Conservation (phyloP, 176 grass and related monocot species). For the Tillandsia fasciculata region DNA sequence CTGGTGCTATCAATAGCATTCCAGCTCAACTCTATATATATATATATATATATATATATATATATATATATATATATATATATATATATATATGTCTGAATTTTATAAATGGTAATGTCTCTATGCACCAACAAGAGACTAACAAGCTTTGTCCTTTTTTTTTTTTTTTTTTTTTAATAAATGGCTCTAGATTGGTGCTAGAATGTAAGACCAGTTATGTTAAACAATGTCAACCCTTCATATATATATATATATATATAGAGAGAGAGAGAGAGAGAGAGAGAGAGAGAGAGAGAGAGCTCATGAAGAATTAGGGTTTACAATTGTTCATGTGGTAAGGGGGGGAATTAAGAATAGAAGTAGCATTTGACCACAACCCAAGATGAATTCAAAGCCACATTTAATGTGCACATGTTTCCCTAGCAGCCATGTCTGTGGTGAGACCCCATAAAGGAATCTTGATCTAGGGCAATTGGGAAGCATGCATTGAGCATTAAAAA, state of each 20-base stretch:
- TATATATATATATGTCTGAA: background rate
- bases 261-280: too few relatives aligned
- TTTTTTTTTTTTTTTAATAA: background rate
- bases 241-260: background rate
- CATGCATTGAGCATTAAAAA: background rate
- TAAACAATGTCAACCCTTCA: slow-evolving; percentile 1
- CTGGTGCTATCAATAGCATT: too few relatives aligned
- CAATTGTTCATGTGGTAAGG: background rate
- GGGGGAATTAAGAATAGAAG: background rate
- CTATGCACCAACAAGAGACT: background rate
- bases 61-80: background rate
- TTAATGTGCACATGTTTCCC: background rate
- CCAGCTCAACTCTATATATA: slow-evolving; percentile 9
- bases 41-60: background rate
- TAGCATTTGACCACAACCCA: slow-evolving; percentile 1
- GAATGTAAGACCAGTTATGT: background rate
- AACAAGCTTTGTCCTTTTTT: background rate
- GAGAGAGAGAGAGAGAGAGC: too few relatives aligned
- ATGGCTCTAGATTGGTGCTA: background rate
- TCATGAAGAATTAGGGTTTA: too few relatives aligned
- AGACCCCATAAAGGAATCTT: slow-evolving; percentile 1
- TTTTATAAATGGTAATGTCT: background rate
- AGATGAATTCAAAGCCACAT: background rate
- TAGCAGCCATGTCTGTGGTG: background rate
- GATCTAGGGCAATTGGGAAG: background rate